phyloP scores from a whole-genome alignment of 2,329 filamentous ascomycete species.

The Venturia oleaginea region DNA sequence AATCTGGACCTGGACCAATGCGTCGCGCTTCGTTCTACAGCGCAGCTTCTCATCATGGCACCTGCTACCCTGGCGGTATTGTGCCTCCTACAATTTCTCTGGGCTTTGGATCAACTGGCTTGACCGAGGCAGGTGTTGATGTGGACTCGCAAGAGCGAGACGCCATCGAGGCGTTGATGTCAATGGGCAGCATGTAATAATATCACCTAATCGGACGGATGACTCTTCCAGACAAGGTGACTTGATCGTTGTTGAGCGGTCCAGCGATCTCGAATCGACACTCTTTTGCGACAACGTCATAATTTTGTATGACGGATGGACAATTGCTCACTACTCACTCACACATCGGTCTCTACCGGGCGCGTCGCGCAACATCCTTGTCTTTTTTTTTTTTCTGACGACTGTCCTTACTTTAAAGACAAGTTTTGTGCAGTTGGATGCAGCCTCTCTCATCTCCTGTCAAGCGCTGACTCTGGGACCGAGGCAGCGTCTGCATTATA shows the following conservation, averaged over 20 bases:
- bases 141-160: slow-evolving; percentile 56
- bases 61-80: slow-evolving; percentile 12
- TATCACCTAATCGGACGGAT: not conserved
- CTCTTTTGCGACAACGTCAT: not conserved
- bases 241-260: not conserved
- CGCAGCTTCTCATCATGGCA: slow-evolving; percentile 6
- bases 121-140: slow-evolving; percentile 28
- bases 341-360: not conserved
- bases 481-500: slow-evolving; percentile 1
- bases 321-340: not conserved
- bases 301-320: not conserved
- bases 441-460: slow-evolving; percentile 6
- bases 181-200: slow-evolving; percentile 57
- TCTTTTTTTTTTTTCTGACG: not conserved
- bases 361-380: not conserved
- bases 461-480: slow-evolving; percentile 11
- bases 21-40: slow-evolving; percentile 1
- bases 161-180: slow-evolving; percentile 70
- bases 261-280: not conserved
- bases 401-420: slow-evolving; percentile 2
- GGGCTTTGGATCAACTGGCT: slow-evolving; percentile 32
- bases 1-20: not conserved
- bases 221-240: not conserved
- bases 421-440: not conserved
- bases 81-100: slow-evolving; percentile 17